phyloP scores from a whole-genome alignment of 371 early-diverging fungal species.

The Mucor mucedo region DNA sequence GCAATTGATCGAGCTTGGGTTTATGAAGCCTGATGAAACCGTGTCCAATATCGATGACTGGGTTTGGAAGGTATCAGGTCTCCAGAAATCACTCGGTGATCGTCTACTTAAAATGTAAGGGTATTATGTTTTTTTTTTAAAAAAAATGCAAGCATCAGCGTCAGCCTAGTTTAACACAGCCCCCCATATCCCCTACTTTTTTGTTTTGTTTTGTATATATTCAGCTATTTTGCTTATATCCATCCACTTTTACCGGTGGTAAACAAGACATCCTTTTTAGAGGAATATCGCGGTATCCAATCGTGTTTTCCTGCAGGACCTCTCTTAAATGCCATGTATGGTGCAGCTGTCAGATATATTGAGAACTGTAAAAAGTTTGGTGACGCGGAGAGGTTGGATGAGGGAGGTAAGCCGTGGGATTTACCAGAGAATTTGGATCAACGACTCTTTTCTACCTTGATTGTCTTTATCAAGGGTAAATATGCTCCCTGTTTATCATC shows the following conservation, averaged over 20 bases:
- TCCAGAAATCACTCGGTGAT: conserved; percentile 32
- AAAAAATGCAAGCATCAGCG: too few relatives aligned
- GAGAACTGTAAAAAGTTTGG: conserved; percentile 16
- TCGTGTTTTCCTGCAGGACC: conserved; percentile 13
- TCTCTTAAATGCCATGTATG: conserved; percentile 28
- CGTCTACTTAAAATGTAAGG: conserved; percentile 32
- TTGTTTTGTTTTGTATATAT: too few relatives aligned
- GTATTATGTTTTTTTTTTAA: too few relatives aligned
- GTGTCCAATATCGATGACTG: conserved; percentile 22
- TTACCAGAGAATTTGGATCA: conserved; percentile 12
- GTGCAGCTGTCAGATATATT: conserved; percentile 25
- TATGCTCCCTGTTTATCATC: conserved; percentile 32
- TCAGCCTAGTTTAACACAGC: too few relatives aligned
- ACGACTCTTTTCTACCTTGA: conserved; percentile 6
- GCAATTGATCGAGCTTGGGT: conserved; percentile 10
- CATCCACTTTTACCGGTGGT: conserved; percentile 29
- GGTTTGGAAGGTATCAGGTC: conserved; percentile 26
- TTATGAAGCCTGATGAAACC: conserved; percentile 9
- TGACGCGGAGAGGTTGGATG: conserved; percentile 8
- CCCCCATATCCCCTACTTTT: too few relatives aligned
- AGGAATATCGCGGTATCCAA: conserved; percentile 30
- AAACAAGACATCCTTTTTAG: conserved; percentile 28
- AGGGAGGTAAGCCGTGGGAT: conserved; percentile 6
- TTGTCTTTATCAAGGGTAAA: conserved; percentile 6
- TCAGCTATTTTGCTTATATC: conserved; percentile 31